phyloP scores from a whole-genome alignment of 192 early-diverging fungal genomes.

The Radiomyces spectabilis region DNA sequence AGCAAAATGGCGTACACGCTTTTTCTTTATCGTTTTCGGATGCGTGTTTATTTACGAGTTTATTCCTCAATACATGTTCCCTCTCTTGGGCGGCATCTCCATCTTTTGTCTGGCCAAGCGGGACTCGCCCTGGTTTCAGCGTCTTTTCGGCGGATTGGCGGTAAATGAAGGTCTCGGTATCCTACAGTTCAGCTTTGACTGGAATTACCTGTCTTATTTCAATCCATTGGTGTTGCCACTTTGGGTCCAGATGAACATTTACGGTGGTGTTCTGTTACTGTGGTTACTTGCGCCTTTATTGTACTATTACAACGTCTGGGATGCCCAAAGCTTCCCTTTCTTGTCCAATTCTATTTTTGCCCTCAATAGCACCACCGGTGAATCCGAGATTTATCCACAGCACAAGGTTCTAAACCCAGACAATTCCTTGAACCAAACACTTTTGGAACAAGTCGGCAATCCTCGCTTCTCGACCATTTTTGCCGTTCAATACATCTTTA shows the following conservation, averaged over 20 bases:
- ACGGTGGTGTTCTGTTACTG: slow-evolving; percentile 43
- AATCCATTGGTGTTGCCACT: slow-evolving; percentile 53
- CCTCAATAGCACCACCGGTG: slow-evolving; percentile 36
- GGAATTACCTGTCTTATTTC: slow-evolving; percentile 31
- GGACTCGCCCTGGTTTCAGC: slow-evolving; percentile 22
- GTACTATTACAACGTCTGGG: slow-evolving; percentile 47
- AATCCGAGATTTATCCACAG: slow-evolving; percentile 22
- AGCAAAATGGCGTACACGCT: slow-evolving; percentile 14
- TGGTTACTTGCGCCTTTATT: slow-evolving; percentile 54
- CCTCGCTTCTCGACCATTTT: slow-evolving; percentile 45
- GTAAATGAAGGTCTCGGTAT: slow-evolving; percentile 39
- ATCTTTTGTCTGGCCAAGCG: slow-evolving; percentile 28
- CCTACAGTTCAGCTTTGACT: slow-evolving; percentile 35
- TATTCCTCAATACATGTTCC: slow-evolving; percentile 34
- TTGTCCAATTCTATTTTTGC: slow-evolving; percentile 41
- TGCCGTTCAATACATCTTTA: slow-evolving; percentile 49
- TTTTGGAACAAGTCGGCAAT: slow-evolving; percentile 37
- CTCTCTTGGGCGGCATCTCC: slow-evolving; percentile 26
- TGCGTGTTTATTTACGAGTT: slow-evolving; percentile 34
- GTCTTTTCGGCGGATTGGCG: slow-evolving; percentile 29
- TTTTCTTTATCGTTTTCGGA: slow-evolving; percentile 33
- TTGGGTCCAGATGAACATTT: slow-evolving; percentile 58
- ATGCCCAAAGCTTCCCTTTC: slow-evolving; percentile 44
- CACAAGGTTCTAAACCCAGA: slow-evolving; percentile 34
- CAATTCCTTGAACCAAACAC: slow-evolving; percentile 33